Evolutionary conservation across 257 asterid species (phyloP), one percentile per base, ranked within the genome.

Genomic region (Plantago major): DNA sequence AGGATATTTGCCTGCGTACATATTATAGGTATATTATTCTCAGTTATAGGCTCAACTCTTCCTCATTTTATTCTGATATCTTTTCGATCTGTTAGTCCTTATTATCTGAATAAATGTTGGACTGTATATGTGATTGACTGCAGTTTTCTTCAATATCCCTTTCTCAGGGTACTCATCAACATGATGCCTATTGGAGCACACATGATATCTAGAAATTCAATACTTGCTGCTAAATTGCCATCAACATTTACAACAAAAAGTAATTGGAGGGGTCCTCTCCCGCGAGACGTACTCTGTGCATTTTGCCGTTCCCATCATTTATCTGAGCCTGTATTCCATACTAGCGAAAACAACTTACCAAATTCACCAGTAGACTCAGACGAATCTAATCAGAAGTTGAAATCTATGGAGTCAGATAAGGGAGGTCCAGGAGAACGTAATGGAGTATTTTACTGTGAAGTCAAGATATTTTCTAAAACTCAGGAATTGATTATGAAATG

Each of bases 181-280:
- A 92, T 74, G 86, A 81, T 75, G 59, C 99, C 99, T 51, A 73
- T 79, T 67, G 97, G 99, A 68, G 73, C 78, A 56, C 86, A 92
- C 81, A 85, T 78, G 76, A 64, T 86, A 67, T 84, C 95, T 42
- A 83, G 99, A 76, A 87, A 86, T 61, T 87, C 97, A 71, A 67
- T 84, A 50, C 82, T 86, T 77, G 82, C 85, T 28, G 90, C 94
- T 11, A 85, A 89, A 59, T 70, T 92, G 79, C 99, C 99, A 55
- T 54, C 56, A 66, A 77, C 77, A 63, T 86, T 73, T 73, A 83
- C 95, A 14, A 73, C 89, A 42, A 82, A 75, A 75, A 73, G 67
- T 82, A 84, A 79, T 52, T 92, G 99, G 97, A 84, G 86, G 83
- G 97, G 96, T 55, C 68, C 86, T 58, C 70, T 77, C 28, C 99